Percentiles rank a stretch among this genome's conserved stretches.
phyloP scores from a whole-genome alignment of 2,329 filamentous ascomycete genomes.

The Helotiales sp. region DNA sequence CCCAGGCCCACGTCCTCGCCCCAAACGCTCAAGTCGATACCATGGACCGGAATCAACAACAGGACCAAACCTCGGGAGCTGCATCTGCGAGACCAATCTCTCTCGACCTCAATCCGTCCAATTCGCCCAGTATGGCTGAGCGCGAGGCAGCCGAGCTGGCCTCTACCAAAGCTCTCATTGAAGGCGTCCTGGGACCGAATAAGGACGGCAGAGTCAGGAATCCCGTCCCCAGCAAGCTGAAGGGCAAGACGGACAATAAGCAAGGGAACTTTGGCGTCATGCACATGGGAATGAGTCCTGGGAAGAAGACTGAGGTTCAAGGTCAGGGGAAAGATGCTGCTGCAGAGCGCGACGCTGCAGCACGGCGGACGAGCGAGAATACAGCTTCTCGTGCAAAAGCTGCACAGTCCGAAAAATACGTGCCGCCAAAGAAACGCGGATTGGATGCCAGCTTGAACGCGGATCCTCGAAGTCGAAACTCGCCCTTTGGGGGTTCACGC shows the following conservation, averaged over 20 bases:
- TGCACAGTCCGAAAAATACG: constrained; percentile 59
- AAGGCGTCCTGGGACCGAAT: constrained; percentile 44
- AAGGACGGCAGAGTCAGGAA: constrained; percentile 59
- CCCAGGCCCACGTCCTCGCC: not conserved
- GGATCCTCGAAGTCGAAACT: constrained; percentile 31
- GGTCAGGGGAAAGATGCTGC: constrained; percentile 47
- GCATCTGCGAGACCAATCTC: constrained; percentile 30
- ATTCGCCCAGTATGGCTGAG: constrained; percentile 49
- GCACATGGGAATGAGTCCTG: constrained; percentile 58
- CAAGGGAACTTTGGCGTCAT: constrained; percentile 68
- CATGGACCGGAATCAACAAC: constrained; percentile 22
- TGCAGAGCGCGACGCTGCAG: constrained; percentile 60
- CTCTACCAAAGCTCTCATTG: constrained; percentile 33
- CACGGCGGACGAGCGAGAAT: constrained; percentile 65
- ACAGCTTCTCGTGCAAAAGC: constrained; percentile 62
- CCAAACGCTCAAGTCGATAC: not conserved
- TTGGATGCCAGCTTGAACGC: constrained; percentile 36
- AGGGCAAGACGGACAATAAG: constrained; percentile 60
- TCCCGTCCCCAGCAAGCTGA: constrained; percentile 65
- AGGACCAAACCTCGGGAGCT: constrained; percentile 27
- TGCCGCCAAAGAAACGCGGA: constrained; percentile 48
- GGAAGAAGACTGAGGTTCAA: constrained; percentile 44
- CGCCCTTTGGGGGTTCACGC: constrained; percentile 35
- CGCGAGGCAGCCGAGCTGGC: constrained; percentile 61
- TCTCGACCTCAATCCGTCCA: constrained; percentile 30